A percentile compares a stretch with the other conserved stretches of the same genome.
Evolutionary conservation across 2,329 filamentous ascomycete genomes (phyloP).

Genomic region (Dothistroma pini): DNA sequence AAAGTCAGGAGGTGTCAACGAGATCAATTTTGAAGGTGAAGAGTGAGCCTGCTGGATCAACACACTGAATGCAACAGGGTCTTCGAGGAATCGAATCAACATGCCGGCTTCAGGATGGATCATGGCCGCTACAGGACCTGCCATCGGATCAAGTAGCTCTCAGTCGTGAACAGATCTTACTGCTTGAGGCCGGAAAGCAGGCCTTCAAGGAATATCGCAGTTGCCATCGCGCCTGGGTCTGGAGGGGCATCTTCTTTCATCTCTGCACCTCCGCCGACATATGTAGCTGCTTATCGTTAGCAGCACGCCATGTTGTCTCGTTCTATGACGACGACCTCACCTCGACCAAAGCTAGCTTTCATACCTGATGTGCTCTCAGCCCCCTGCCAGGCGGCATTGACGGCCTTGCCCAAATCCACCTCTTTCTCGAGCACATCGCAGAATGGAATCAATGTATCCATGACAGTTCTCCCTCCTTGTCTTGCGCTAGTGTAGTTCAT

Average conservation of each 20-base stretch:
- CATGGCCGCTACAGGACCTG: too few relatives aligned
- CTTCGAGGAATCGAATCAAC: too few relatives aligned
- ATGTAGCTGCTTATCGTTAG: constrained; percentile 27
- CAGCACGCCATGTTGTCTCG: constrained; percentile 4
- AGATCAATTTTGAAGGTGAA: too few relatives aligned
- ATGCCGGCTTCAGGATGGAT: too few relatives aligned
- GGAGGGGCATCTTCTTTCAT: constrained; percentile 29
- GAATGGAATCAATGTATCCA: constrained; percentile 40
- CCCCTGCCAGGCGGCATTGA: constrained; percentile 32
- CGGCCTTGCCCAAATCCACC: constrained; percentile 28
- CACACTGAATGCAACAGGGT: too few relatives aligned
- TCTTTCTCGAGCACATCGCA: constrained; percentile 32
- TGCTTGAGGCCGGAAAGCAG: constrained; percentile 28
- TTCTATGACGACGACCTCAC: constrained; percentile 16
- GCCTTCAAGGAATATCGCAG: constrained; percentile 35
- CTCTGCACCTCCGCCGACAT: constrained; percentile 30
- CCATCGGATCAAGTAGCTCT: too few relatives aligned
- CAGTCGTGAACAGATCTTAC: not conserved
- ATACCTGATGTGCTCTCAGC: constrained; percentile 36
- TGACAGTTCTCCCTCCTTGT: constrained; percentile 37
- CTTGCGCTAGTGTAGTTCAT: constrained; percentile 38
- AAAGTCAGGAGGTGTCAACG: too few relatives aligned
- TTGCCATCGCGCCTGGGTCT: constrained; percentile 39
- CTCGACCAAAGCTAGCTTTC: constrained; percentile 37
- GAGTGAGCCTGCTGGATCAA: too few relatives aligned